Base-by-base conservation (phyloP, 2,329 filamentous ascomycete genomes). In the Cladosporium sp. region DNA sequence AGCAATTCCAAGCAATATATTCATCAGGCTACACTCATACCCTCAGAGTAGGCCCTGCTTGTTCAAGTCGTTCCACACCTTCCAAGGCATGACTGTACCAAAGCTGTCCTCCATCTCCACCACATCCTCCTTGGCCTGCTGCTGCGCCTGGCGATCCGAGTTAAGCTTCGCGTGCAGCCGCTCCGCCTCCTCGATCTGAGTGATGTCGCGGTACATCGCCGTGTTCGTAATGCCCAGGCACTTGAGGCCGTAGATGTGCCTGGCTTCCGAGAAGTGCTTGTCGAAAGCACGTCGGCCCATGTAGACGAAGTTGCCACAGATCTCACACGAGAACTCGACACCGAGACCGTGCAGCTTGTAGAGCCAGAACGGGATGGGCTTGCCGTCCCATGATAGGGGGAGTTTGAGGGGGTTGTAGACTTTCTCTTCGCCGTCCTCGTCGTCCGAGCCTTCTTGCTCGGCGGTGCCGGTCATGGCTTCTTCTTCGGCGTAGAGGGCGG, bases 101-200 rank as follows among this genome's bases (percentile, higher is more conserved):
- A 96, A 91, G 0, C 88, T 91, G 78, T 99, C 95, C 83, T 99
- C 95, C 95, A 99, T 99, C 83, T 99, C 93, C 58, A 98, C 92
- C 11, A 99, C 87, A 58, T 69, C 69, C 58, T 70, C 69, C 16
- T 68, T 90, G 68, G 89, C 88, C 0, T 89, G 83, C 76, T 88
- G 90, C 69, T 88, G 88, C 77, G 88, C 89, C 83, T 91, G 92
- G 79, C 91, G 90, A 70, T 97, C 93, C 65, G 88, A 84, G 76
- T 96, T 90, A 26, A 99, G 90, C 84, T 97, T 97, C 67, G 94
- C 92, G 93, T 94, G 97, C 56, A 99, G 82, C 69, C 87, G 88
- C 74, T 93, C 80, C 1, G 95, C 95, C 77, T 99, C 92, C 30
- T 95, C 89, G 64, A 99, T 99, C 59, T 87, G 87, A 0, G 91